These are phyloP conservation scores for Phytophthora meadii DNA, from an alignment of 352 stramenopile species.

Conservation along the genomic window DNA sequence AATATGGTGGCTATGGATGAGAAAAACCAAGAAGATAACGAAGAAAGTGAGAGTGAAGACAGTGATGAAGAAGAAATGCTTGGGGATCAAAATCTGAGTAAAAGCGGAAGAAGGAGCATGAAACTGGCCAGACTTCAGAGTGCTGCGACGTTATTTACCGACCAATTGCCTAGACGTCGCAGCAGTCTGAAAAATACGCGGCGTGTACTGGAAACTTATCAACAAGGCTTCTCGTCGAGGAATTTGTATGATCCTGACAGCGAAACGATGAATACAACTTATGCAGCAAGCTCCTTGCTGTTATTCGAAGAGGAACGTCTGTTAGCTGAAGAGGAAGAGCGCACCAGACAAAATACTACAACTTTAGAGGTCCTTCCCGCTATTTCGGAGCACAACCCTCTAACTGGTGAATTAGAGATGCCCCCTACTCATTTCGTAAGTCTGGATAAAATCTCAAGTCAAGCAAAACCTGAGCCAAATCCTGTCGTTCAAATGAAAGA, in stretches of 20 bases:
- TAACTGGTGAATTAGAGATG: constrained; percentile 45
- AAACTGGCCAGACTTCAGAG: neutral
- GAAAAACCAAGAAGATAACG: neutral
- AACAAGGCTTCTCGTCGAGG: constrained; percentile 36
- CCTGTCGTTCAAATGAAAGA: neutral
- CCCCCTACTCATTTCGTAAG: constrained; percentile 50
- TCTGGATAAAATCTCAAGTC: constrained; percentile 4
- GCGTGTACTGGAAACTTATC: constrained; percentile 54
- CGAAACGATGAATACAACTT: constrained; percentile 54
- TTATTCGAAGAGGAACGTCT: constrained; percentile 61
- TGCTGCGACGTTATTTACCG: constrained; percentile 4
- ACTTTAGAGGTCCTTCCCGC: constrained; percentile 12
- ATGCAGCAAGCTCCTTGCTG: constrained; percentile 49
- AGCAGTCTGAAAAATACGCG: constrained; percentile 54
- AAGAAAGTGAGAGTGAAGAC: neutral
- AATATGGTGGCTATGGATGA: constrained; percentile 44
- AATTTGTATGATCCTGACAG: constrained; percentile 42
- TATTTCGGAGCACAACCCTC: constrained; percentile 46
- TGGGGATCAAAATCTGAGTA: neutral
- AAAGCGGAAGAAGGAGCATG: neutral
- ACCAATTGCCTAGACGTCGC: constrained; percentile 28
- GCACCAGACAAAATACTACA: constrained; percentile 4
- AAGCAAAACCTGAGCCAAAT: neutral
- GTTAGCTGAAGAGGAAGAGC: constrained; percentile 19
- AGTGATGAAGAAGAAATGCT: neutral